A percentile compares a stretch with the other conserved stretches of the same genome.
These are phyloP conservation scores for Psilocybe subaeruginosa DNA, from an alignment of 768 basidiomycete species.

Conservation along the genomic window DNA sequence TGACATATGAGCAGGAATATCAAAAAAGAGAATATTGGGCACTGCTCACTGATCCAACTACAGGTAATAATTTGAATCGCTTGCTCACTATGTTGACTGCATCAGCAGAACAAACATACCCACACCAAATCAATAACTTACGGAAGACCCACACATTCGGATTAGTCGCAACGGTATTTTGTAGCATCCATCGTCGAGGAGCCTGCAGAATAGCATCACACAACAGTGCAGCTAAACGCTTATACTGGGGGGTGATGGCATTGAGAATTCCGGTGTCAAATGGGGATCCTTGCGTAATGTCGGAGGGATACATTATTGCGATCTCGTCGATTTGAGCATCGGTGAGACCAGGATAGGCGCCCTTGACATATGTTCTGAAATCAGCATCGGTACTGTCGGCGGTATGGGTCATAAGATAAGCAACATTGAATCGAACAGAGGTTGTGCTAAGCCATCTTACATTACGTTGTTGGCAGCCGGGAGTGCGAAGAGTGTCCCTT, in stretches of 20 bases:
- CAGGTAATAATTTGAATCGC: conserved; percentile 40
- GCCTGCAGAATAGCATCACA: conserved; percentile 53
- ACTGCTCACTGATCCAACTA: conserved; percentile 44
- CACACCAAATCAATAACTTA: conserved; percentile 20
- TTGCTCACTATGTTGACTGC: conserved; percentile 38
- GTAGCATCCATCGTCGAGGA: conserved; percentile 48
- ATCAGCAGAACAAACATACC: not conserved
- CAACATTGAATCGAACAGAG: too few species aligned
- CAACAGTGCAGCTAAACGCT: conserved; percentile 48
- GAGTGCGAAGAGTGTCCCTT: conserved; percentile 36
- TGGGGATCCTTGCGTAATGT: conserved; percentile 20
- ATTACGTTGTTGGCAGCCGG: conserved; percentile 21
- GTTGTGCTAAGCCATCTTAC: conserved; percentile 8
- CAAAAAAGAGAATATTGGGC: not conserved
- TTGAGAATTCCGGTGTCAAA: conserved; percentile 23
- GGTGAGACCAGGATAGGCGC: conserved; percentile 1
- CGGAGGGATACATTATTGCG: conserved; percentile 24
- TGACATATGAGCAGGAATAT: not conserved
- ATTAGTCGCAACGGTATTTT: conserved; percentile 29
- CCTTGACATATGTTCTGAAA: conserved; percentile 24
- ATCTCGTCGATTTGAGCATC: conserved; percentile 13
- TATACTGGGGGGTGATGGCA: conserved; percentile 43
- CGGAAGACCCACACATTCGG: conserved; percentile 44
- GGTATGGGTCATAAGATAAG: conserved; percentile 17
- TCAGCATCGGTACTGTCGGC: conserved; percentile 27